Evolutionary conservation across 2,329 filamentous ascomycete genomes (phyloP), one percentile per base, ranked within the genome.

Genomic region (Pyrenochaeta sp.): DNA sequence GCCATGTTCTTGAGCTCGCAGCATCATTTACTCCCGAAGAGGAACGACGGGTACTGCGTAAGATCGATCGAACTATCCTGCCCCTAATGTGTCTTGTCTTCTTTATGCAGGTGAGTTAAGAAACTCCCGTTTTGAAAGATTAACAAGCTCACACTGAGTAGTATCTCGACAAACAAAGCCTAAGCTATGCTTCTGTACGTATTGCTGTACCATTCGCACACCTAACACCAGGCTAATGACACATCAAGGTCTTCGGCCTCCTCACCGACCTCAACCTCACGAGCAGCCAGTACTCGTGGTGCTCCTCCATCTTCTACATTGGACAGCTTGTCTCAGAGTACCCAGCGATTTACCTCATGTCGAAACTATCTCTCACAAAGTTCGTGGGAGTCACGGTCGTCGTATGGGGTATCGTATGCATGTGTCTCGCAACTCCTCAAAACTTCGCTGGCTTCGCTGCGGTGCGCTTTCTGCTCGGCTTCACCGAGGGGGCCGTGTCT

Each of bases 271-370:
- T 85, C 7, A 67, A 79, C 0, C 69, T 85, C 62, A 78, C 77
- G 1, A 78, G 77, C 44, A 68, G 66, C 3, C 77, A 85, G 51
- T 85, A 83, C 61, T 83, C 81, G 1, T 85, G 83, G 83, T 78
- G 73, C 30, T 78, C 72, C 9, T 79, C 77, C 7, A 79, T 82
- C 58, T 82, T 82, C 68, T 82, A 81, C 64, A 62, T 83, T 27
- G 78, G 78, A 47, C 61, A 64, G 43, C 52, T 68, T 9, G 50
- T 82, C 2, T 77, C 82, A 0, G 82, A 84, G 58, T 83, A 80
- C 54, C 82, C 82, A 1, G 82, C 81, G 56, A 82, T 83, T 48
- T 84, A 84, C 61, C 69, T 85, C 10, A 85, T 85, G 82, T 80
- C 77, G 34, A 74, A 78, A 4, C 73, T 85, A 3, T 81, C 77